Evolutionary conservation across 2,329 filamentous ascomycete species (phyloP), one percentile per base, ranked within the genome.

Genomic region (Penicillium sclerotigenum): DNA sequence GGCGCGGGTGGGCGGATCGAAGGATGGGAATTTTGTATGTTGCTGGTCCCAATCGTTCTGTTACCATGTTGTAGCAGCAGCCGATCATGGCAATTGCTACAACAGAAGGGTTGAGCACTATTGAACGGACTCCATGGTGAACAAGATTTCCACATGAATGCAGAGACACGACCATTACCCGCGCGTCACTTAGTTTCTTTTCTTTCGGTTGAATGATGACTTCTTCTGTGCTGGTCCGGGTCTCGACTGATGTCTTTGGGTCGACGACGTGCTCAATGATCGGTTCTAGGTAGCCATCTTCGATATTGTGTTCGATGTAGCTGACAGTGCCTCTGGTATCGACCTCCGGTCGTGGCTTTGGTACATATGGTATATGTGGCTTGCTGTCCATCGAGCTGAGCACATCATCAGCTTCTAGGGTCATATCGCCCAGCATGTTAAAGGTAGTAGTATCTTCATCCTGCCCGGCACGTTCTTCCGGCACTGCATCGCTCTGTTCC

Each of bases 121-220:
- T 82, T 0, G 93, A 95, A 14, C 90, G 87, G 55, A 99, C 87
- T 10, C 90, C 94, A 70, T 95, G 92, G 73, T 99, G 94, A 0
- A 95, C 89, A n/a, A 99, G 85, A 65, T 99, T 97, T 28, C 94
- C 94, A 70, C 94, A 99, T 0, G 93, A 97, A 73, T 99, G 94
- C 18, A 99, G 90, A 0, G 94, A 97, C 29, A 97, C 87, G 16
- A 93, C 89, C 87, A 97, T 91, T 36, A 95, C 79, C 31, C 60
- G 67, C 18, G 68, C 67, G 42, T 69, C 62, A 29, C 47, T 59
- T 18, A 50, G 34, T 31, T 58, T 51, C 31, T 63, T 42, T 6
- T 50, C 33, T 26, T 48, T 34, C 1, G 51, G 2, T 24, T 63
- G 51, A 4, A 51, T 20, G 29, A 41, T 6, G 29, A 50, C 37